These are phyloP conservation scores for Capsicum chinense DNA, from an alignment of 257 asterid genomes.

Conservation along the genomic window DNA sequence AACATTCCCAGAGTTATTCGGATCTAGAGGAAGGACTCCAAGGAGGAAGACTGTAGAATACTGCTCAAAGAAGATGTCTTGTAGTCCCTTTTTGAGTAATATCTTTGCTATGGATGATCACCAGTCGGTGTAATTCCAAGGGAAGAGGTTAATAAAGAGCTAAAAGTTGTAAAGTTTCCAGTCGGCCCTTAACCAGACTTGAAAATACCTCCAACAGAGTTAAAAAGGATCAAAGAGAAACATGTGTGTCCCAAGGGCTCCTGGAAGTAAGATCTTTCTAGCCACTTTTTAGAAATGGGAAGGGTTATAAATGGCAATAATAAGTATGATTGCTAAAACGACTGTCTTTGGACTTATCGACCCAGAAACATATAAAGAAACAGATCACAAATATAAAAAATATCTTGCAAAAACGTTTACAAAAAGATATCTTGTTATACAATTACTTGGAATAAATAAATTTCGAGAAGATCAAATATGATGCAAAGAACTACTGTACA, in stretches of 20 bases:
- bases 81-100: neutral
- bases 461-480: slow-evolving; percentile 17
- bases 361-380: neutral
- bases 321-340: neutral
- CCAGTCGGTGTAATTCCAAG: neutral
- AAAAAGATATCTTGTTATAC: neutral
- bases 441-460: neutral
- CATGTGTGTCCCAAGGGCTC: slow-evolving; percentile 3
- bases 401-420: neutral
- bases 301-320: neutral
- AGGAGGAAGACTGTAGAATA: neutral
- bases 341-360: neutral
- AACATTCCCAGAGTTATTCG: neutral
- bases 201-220: slow-evolving; percentile 21
- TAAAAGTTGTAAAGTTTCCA: neutral
- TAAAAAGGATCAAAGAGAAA: slow-evolving; percentile 4
- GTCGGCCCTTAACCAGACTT: neutral
- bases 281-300: neutral
- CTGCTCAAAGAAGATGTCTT: neutral
- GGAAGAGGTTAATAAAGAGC: slow-evolving; percentile 4
- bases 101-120: slow-evolving; percentile 8
- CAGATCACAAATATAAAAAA: neutral
- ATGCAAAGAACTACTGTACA: neutral
- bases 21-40: slow-evolving; percentile 12
- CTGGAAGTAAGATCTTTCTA: neutral